A percentile compares a stretch with the other conserved stretches of the same genome.
phyloP scores from a whole-genome alignment of 2,329 filamentous ascomycete genomes.

The Fusarium pseudocircinatum region DNA sequence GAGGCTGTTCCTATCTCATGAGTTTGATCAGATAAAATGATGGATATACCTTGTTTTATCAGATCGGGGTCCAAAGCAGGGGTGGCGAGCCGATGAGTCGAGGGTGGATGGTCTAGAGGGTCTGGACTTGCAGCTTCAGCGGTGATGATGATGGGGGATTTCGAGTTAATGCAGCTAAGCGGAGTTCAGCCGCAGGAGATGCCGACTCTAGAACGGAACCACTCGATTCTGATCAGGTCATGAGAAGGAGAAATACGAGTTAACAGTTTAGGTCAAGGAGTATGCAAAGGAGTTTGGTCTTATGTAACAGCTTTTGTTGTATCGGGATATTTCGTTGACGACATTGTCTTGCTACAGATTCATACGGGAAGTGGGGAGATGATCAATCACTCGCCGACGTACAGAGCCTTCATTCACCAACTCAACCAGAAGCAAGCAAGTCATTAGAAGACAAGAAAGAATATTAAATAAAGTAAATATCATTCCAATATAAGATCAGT shows the following conservation, averaged over 20 bases:
- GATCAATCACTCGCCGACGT: not conserved
- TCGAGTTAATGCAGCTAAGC: slow-evolving; percentile 15
- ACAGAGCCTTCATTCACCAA: not conserved
- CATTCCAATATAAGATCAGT: not conserved
- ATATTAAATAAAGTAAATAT: too few relatives aligned
- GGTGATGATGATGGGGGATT: not conserved
- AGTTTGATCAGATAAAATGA: not conserved
- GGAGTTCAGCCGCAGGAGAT: slow-evolving; percentile 15
- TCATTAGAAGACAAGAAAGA: too few relatives aligned
- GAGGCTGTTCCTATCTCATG: not conserved
- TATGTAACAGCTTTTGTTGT: not conserved
- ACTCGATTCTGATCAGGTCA: not conserved
- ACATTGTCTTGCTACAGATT: not conserved
- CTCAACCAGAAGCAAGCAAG: not conserved
- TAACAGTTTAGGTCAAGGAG: not conserved
- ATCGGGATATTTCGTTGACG: not conserved
- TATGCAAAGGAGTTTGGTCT: too few relatives aligned
- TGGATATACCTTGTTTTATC: not conserved
- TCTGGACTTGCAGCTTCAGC: slow-evolving; percentile 3
- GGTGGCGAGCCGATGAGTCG: slow-evolving; percentile 10
- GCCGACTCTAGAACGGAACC: not conserved
- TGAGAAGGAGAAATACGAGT: not conserved
- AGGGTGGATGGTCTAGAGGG: slow-evolving; percentile 7
- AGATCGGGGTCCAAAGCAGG: not conserved
- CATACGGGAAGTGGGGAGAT: not conserved